Base-by-base conservation (phyloP, 441 rosid genomes). In the Mallotus japonicus region DNA sequence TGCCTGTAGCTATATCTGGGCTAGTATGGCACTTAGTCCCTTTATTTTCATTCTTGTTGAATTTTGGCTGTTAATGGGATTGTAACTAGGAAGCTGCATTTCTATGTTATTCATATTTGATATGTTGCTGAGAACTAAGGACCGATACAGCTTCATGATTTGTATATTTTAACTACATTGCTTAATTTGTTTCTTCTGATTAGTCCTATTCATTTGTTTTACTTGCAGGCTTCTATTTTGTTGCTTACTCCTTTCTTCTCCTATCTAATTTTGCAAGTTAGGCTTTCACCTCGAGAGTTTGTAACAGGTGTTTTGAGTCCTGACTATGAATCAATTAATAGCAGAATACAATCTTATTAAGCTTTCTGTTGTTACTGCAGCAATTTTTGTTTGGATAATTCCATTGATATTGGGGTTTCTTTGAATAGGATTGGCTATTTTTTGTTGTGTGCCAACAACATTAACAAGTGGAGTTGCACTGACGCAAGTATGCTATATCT, bases 401-500 rank as follows among this genome's bases (percentile, higher is more conserved):
- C 70, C 8, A 65, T 46, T 32, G 20, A 69, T 54, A 14, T 58
- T 69, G 51, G 51, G 24, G 8, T 37, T 42, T 56, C n/a, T 69
- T 42, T 62, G 34, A 22, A 72, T 86, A 89, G 92, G 97, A 77
- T 81, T 91, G 75, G 97, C 86, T 68, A 82, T 91, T 71, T 92
- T 92, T 86, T 83, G 85, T 84, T 92, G 95, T 77, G 88, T 89
- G 97, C 95, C 97, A 78, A 91, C 97, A 57, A 88, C 97, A 78
- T 88, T 89, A 80, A 89, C 97, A 72, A 89, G 97, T 81, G 95
- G 93, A 75, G 93, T 89, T 59, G 93, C 97, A 73, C 89, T 91
- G 42, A 89, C 97, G 74, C 91, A 87, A 82, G 97, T 85, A 91
- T 78, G 79, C 69, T n/a, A 3, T 40, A 17, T 16, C 20, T 59